These are phyloP conservation scores for Acanthamoeba quina DNA, from an alignment of 208 protist genomes.

Conservation along the genomic window DNA sequence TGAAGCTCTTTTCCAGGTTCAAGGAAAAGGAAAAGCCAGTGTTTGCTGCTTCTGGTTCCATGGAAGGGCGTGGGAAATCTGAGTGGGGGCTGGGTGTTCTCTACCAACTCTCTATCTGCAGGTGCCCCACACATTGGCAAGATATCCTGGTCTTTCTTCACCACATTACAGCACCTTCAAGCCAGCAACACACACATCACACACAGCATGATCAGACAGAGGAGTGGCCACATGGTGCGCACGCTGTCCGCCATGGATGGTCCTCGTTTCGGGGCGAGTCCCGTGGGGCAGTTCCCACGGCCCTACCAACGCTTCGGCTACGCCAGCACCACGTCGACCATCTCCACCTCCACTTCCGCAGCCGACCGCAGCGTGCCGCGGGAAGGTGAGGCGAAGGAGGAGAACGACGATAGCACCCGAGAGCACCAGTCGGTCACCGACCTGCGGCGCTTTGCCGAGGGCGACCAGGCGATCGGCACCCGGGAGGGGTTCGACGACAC, in stretches of 20 bases:
- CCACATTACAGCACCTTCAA: background rate
- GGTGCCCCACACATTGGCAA: background rate
- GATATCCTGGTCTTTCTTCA: too few relatives aligned
- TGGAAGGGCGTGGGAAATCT: background rate
- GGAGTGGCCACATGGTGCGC: background rate
- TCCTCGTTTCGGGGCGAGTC: background rate
- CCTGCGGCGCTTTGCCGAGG: slow-evolving; percentile 44
- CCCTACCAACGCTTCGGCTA: background rate
- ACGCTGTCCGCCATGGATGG: slow-evolving; percentile 1
- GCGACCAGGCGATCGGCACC: background rate
- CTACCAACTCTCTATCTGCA: background rate
- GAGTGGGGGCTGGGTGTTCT: background rate
- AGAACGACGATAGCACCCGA: background rate
- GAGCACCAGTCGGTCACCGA: slow-evolving; percentile 5
- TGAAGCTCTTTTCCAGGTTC: too few relatives aligned
- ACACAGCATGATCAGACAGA: slow-evolving; percentile 28
- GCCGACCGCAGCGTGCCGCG: background rate
- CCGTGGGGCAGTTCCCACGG: background rate
- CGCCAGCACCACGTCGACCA: background rate
- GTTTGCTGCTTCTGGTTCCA: background rate
- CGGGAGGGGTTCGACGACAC: slow-evolving; percentile 53
- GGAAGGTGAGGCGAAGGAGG: background rate
- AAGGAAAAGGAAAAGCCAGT: background rate
- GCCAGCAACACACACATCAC: background rate
- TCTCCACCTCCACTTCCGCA: background rate